A percentile compares a stretch with the other conserved stretches of the same genome.
These are phyloP conservation scores for Ceratocystis cacaofunesta DNA, from an alignment of 2,329 filamentous ascomycete species.

Conservation along the genomic window DNA sequence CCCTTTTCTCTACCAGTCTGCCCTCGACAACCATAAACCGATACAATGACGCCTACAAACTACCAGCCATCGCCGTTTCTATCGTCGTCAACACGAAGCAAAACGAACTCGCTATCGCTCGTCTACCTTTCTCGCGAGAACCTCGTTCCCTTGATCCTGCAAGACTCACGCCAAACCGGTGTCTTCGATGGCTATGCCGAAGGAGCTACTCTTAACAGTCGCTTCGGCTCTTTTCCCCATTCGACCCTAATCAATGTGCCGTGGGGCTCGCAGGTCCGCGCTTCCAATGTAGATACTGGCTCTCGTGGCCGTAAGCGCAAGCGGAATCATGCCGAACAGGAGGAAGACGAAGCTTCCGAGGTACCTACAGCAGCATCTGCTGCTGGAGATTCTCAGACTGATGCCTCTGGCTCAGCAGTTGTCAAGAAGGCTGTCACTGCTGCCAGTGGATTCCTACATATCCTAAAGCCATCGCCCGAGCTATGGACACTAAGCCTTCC, in stretches of 20 bases:
- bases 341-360: slow-evolving; percentile 18
- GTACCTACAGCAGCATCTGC: slow-evolving; percentile 20
- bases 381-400: slow-evolving; percentile 25
- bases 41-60: slow-evolving; percentile 9
- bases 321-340: slow-evolving; percentile 22
- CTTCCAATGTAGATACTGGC: slow-evolving; percentile 79
- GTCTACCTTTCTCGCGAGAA: slow-evolving; percentile 81
- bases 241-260: slow-evolving; percentile 60
- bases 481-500: slow-evolving; percentile 68
- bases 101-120: slow-evolving; percentile 57
- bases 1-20: neutral
- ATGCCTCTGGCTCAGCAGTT: slow-evolving; percentile 18
- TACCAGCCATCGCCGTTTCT: slow-evolving; percentile 58
- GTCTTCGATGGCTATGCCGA: slow-evolving; percentile 42
- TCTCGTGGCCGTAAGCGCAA: slow-evolving; percentile 59
- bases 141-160: slow-evolving; percentile 36
- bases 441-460: slow-evolving; percentile 58
- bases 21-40: neutral
- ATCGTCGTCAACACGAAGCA: slow-evolving; percentile 47
- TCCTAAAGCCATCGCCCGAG: slow-evolving; percentile 66
- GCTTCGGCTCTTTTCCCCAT: slow-evolving; percentile 83
- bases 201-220: slow-evolving; percentile 72
- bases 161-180: slow-evolving; percentile 30
- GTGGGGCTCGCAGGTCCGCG: slow-evolving; percentile 85
- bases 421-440: slow-evolving; percentile 39